phyloP scores from a whole-genome alignment of 2,329 filamentous ascomycete species.

The Colletotrichum somersetense region DNA sequence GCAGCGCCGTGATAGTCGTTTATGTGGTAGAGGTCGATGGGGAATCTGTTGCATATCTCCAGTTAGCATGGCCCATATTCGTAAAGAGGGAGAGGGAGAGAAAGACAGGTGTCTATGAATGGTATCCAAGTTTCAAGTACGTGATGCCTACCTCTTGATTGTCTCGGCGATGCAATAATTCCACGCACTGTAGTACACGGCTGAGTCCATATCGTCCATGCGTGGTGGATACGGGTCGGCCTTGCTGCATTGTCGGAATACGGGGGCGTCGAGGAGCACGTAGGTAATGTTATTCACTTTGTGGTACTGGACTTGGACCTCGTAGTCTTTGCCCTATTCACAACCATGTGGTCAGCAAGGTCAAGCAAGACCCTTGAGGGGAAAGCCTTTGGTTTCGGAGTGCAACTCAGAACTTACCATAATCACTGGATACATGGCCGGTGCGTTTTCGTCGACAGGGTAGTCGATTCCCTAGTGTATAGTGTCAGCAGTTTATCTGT shows the following conservation, averaged over 20 bases:
- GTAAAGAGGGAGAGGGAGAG: background rate
- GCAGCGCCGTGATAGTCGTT: conserved; percentile 75
- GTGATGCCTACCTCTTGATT: background rate
- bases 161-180: conserved; percentile 76
- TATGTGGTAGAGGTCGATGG: conserved; percentile 74
- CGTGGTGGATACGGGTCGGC: conserved; percentile 74
- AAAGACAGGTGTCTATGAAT: background rate
- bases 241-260: conserved; percentile 74
- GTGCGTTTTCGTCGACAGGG: background rate
- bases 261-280: conserved; percentile 74
- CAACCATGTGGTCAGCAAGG: background rate
- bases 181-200: conserved; percentile 75
- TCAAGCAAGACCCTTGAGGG: background rate
- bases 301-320: conserved; percentile 74
- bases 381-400: background rate
- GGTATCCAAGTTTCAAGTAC: background rate
- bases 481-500: background rate
- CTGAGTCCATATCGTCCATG: conserved; percentile 77
- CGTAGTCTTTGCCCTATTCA: conserved; percentile 61
- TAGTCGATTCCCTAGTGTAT: background rate
- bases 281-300: conserved; percentile 74
- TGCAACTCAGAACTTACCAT: background rate
- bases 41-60: conserved; percentile 67
- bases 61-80: background rate
- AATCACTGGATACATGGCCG: background rate